These are phyloP conservation scores for Hygrocybe coccinea DNA, from an alignment of 768 basidiomycete genomes.

Conservation along the genomic window DNA sequence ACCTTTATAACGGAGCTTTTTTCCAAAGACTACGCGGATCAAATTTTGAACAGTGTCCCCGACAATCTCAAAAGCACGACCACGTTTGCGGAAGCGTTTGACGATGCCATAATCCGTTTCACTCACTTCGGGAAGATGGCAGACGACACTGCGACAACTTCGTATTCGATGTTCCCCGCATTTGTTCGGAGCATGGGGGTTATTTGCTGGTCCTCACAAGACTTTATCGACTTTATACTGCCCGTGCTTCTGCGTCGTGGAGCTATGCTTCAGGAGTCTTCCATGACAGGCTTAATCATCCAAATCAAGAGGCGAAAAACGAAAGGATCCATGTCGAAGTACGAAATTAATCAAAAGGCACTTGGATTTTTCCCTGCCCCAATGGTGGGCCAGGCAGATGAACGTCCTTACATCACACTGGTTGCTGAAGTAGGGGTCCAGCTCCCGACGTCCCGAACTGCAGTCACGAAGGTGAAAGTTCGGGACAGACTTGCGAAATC, in stretches of 20 bases:
- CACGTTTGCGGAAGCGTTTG: slow-evolving; percentile 18
- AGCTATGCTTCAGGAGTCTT: slow-evolving; percentile 3
- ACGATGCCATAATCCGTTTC: slow-evolving; percentile 24
- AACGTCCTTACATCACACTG: slow-evolving; percentile 17
- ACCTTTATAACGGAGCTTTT: slow-evolving; percentile 21
- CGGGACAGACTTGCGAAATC: not conserved
- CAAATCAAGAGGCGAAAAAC: slow-evolving; percentile 16
- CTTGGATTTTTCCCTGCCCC: not conserved
- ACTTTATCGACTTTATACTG: slow-evolving; percentile 21
- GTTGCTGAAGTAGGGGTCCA: slow-evolving; percentile 19
- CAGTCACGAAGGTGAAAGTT: not conserved
- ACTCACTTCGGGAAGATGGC: slow-evolving; percentile 27
- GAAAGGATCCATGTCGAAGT: not conserved
- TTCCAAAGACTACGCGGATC: slow-evolving; percentile 4
- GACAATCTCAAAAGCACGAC: slow-evolving; percentile 15
- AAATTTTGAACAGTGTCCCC: slow-evolving; percentile 18
- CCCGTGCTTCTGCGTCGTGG: slow-evolving; percentile 20
- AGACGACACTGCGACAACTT: slow-evolving; percentile 19
- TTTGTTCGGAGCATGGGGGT: slow-evolving; percentile 26
- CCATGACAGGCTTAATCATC: slow-evolving; percentile 17
- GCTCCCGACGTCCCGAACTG: not conserved
- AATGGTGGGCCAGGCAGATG: not conserved
- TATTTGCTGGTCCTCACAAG: slow-evolving; percentile 13
- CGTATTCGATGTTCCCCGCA: slow-evolving; percentile 16
- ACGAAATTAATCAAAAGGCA: slow-evolving; percentile 9